Conservation (phyloP, 2,329 filamentous ascomycete genomes). For the Colletotrichum magnum region DNA sequence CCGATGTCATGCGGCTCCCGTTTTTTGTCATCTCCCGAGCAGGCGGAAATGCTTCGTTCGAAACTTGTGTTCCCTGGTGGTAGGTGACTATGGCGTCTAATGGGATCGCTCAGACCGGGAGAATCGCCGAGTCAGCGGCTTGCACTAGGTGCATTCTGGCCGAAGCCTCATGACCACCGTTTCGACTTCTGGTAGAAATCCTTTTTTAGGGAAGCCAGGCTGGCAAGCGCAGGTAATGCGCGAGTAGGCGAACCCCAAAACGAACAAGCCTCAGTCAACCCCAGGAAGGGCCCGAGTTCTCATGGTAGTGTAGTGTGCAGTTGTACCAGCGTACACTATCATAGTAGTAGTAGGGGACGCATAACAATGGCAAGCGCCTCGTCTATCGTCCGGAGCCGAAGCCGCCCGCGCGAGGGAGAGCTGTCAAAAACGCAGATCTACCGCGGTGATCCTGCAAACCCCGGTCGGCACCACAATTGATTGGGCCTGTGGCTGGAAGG, state of each 20-base stretch:
- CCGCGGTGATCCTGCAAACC: slow-evolving; percentile 35
- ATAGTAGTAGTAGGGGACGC: slow-evolving; percentile 11
- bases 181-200: slow-evolving; percentile 36
- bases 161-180: slow-evolving; percentile 34
- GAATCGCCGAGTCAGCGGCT: slow-evolving; percentile 28
- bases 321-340: too few species aligned
- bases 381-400: slow-evolving; percentile 28
- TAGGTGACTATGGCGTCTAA: background rate
- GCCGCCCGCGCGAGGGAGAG: slow-evolving; percentile 36
- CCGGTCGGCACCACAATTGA: slow-evolving; percentile 34
- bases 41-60: slow-evolving; percentile 11
- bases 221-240: slow-evolving; percentile 3
- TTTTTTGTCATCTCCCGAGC: slow-evolving; percentile 19
- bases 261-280: slow-evolving; percentile 38
- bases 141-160: slow-evolving; percentile 17
- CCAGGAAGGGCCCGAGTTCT: slow-evolving; percentile 32
- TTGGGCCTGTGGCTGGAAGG: slow-evolving; percentile 37
- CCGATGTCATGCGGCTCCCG: slow-evolving; percentile 29
- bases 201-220: slow-evolving; percentile 29
- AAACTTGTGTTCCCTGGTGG: background rate
- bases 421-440: slow-evolving; percentile 41
- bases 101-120: slow-evolving; percentile 17
- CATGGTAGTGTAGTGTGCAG: background rate
- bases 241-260: slow-evolving; percentile 14
- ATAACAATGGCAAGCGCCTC: slow-evolving; percentile 23